Percentiles rank a stretch among this genome's conserved stretches.
phyloP scores from a whole-genome alignment of 257 asterid genomes.

The Henckelia pumila region DNA sequence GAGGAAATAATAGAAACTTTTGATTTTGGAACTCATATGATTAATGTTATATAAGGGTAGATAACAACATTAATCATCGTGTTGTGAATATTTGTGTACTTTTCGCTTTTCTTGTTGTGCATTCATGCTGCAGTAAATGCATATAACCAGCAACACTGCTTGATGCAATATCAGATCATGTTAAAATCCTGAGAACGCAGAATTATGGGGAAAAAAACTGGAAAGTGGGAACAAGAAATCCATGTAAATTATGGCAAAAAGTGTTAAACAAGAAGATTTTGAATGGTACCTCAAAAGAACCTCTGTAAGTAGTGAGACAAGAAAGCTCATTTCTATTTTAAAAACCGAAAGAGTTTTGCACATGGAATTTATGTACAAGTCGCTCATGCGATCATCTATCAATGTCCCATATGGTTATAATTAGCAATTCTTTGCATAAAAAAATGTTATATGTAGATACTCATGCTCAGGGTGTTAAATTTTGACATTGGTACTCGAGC shows the following conservation, averaged over 20 bases:
- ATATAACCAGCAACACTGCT: not conserved
- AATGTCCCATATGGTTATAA: not conserved
- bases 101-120: not conserved
- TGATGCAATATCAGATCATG: not conserved
- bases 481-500: not conserved
- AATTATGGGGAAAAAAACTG: not conserved
- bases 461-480: not conserved
- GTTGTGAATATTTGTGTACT: not conserved
- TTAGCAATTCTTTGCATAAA: not conserved
- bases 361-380: no score
- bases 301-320: not conserved
- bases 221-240: not conserved
- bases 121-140: not conserved
- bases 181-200: not conserved
- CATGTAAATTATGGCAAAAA: not conserved
- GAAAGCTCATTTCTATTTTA: not conserved
- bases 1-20: constrained; percentile 1
- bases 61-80: constrained; percentile 7
- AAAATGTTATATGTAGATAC: no score
- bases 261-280: not conserved
- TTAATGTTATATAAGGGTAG: not conserved
- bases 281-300: no score
- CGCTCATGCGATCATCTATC: not conserved
- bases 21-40: not conserved
- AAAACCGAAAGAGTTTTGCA: not conserved